Conservation (phyloP, 1,284 basidiomycete species). For the Malassezia arunalokei region DNA sequence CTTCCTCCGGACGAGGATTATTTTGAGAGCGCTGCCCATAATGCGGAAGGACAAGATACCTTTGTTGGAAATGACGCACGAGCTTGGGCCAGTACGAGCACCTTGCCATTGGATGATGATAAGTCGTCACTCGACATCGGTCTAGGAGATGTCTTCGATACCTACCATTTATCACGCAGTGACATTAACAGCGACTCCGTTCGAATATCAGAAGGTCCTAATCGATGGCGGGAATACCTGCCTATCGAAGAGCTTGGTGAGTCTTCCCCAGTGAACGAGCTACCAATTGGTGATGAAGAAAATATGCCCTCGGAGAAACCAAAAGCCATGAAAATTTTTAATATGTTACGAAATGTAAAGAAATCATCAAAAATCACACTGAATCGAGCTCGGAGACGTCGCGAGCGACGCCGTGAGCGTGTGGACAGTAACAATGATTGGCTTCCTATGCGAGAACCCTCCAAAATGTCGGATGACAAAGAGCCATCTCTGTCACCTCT, state of each 20-base stretch:
- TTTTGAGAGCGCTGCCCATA: too few species aligned
- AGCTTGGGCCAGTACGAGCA: not conserved
- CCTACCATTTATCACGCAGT: slow-evolving; percentile 1
- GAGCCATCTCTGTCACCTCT: not conserved
- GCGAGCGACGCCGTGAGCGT: not conserved
- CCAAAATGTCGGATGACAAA: too few species aligned
- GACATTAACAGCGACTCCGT: not conserved
- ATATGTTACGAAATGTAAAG: not conserved
- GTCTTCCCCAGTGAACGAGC: not conserved
- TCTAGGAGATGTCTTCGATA: slow-evolving; percentile 9
- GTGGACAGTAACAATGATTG: not conserved
- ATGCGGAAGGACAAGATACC: too few species aligned
- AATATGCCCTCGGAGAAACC: not conserved
- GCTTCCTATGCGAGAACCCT: slow-evolving; percentile 7
- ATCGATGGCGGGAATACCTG: slow-evolving; percentile 6
- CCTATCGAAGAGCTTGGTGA: slow-evolving; percentile 2
- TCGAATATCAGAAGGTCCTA: not conserved
- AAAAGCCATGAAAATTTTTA: too few species aligned
- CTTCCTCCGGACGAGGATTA: too few species aligned
- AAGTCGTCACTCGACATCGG: not conserved
- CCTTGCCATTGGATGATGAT: not conserved
- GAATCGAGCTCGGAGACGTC: not conserved
- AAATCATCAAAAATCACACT: not conserved
- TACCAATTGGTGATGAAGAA: slow-evolving; percentile 1
- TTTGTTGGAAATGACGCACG: not conserved